phyloP scores from a whole-genome alignment of 2,329 filamentous ascomycete species.

The Aureobasidium vineae region DNA sequence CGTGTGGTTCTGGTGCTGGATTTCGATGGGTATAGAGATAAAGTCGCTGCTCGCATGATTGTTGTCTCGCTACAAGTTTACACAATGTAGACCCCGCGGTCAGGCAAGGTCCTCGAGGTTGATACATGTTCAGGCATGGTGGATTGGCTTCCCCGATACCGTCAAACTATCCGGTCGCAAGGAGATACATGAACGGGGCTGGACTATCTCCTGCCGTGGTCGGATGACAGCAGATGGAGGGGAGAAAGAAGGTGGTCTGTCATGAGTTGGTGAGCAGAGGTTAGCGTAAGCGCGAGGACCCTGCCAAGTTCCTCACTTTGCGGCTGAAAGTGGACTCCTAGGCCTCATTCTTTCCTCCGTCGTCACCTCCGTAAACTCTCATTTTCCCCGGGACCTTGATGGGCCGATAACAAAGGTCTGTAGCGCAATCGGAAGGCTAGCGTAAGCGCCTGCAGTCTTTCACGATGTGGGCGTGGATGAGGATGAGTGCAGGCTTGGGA shows the following conservation, averaged over 20 bases:
- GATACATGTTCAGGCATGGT: background rate
- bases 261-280: background rate
- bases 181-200: background rate
- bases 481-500: background rate
- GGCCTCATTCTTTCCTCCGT: background rate
- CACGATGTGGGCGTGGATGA: background rate
- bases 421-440: background rate
- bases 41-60: background rate
- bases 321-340: background rate
- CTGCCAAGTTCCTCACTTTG: slow-evolving; percentile 2
- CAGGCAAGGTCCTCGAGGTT: background rate
- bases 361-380: background rate
- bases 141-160: background rate
- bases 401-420: background rate
- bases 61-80: background rate
- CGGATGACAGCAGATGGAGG: background rate
- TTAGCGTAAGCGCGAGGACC: slow-evolving; percentile 14
- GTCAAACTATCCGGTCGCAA: background rate
- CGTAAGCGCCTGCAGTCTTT: background rate
- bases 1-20: background rate
- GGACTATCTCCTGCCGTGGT: background rate
- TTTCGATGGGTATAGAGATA: too few species aligned
- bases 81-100: background rate
- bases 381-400: background rate
- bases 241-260: background rate